These are phyloP conservation scores for Epichloe brachyelytri DNA, from an alignment of 2,329 filamentous ascomycete genomes.

Conservation along the genomic window DNA sequence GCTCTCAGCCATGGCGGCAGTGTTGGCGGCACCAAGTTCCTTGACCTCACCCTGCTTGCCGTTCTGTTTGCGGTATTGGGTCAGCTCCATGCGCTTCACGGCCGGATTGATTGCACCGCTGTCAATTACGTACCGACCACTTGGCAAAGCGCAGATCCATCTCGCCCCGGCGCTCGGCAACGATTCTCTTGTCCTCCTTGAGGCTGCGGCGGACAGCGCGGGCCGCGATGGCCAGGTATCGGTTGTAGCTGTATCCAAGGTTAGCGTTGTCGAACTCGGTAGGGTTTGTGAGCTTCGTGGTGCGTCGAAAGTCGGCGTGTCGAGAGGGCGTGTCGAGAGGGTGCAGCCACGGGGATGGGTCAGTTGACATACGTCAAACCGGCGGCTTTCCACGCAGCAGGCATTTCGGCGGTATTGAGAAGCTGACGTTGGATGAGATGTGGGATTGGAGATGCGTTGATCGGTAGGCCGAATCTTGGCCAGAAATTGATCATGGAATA, in stretches of 20 bases:
- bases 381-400: slow-evolving; percentile 96
- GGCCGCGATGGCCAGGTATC: slow-evolving; percentile 91
- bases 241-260: slow-evolving; percentile 74
- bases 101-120: neutral
- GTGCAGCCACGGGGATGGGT: slow-evolving; percentile 6
- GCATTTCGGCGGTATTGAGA: slow-evolving; percentile 56
- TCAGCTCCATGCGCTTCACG: neutral
- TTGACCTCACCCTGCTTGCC: slow-evolving; percentile 88
- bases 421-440: slow-evolving; percentile 10
- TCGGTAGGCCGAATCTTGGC: slow-evolving; percentile 23
- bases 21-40: slow-evolving; percentile 50
- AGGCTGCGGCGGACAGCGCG: slow-evolving; percentile 91
- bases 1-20: slow-evolving; percentile 24
- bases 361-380: slow-evolving; percentile 72
- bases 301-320: neutral
- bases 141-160: slow-evolving; percentile 83
- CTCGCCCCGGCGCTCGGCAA: slow-evolving; percentile 79
- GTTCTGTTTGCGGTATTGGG: slow-evolving; percentile 48
- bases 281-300: slow-evolving; percentile 2
- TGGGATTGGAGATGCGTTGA: slow-evolving; percentile 18
- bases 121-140: slow-evolving; percentile 62
- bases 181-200: slow-evolving; percentile 85
- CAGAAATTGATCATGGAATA: slow-evolving; percentile 18
- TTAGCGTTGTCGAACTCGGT: neutral
- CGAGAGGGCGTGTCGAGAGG: neutral